A percentile compares a stretch with the other conserved stretches of the same genome.
Evolutionary conservation across 148 eudicot genomes (phyloP).

Genomic region (Rheum nobile): DNA sequence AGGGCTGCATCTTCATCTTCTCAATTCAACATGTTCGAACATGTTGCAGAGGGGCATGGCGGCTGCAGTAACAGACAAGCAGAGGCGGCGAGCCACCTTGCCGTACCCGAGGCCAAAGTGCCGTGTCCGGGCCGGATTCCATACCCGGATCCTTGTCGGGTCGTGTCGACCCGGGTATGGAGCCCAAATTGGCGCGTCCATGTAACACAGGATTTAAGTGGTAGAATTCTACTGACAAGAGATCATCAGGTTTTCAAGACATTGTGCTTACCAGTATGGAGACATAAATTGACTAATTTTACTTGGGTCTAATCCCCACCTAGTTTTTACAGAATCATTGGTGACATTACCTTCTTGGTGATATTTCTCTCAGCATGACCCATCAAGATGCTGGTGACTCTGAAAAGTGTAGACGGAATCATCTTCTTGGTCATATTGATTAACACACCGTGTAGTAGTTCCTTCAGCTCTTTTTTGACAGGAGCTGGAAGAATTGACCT

Average conservation of each 20-base stretch:
- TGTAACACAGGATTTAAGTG: no score
- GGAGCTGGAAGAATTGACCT: slow-evolving; percentile 21
- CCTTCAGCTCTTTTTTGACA: slow-evolving; percentile 65
- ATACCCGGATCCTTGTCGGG: no score
- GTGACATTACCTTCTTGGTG: slow-evolving; percentile 46
- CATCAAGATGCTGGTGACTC: slow-evolving; percentile 40
- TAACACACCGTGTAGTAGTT: slow-evolving; percentile 35
- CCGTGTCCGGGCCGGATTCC: no score
- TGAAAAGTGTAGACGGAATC: slow-evolving; percentile 51
- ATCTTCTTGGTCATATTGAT: slow-evolving; percentile 41
- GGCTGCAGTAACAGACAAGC: no score
- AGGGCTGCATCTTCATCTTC: no score
- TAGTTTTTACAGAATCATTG: neutral
- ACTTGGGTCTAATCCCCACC: neutral
- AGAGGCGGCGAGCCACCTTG: no score
- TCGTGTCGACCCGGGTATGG: no score
- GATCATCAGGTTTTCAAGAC: neutral
- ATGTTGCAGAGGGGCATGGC: no score
- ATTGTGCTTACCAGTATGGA: neutral
- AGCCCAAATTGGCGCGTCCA: no score
- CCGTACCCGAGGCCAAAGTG: no score
- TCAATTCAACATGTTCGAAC: no score
- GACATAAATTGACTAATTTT: neutral
- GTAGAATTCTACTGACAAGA: neutral
- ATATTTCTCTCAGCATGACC: slow-evolving; percentile 36